These are phyloP conservation scores for Tuber calosporum DNA, from an alignment of 495 filamentous ascomycete genomes.

Conservation along the genomic window DNA sequence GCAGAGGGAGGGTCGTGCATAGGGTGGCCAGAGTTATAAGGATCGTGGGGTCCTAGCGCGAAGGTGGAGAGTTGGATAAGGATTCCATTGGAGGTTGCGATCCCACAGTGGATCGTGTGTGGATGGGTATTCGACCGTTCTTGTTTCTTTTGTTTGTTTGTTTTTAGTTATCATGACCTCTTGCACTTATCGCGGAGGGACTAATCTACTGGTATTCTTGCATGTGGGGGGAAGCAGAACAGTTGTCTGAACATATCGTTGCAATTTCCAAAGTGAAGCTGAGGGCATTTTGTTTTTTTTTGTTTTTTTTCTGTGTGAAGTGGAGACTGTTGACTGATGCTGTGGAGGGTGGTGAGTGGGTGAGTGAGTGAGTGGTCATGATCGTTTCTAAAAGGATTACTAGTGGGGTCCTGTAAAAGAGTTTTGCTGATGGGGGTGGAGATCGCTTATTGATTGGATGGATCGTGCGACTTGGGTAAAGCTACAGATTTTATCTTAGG, in stretches of 20 bases:
- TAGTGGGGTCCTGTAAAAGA: not conserved
- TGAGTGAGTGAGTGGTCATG: constrained; percentile 3
- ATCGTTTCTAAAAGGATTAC: not conserved
- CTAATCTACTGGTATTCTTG: not conserved
- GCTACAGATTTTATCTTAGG: not conserved
- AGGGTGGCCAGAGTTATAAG: constrained; percentile 46
- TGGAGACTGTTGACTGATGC: not conserved
- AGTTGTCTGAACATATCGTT: not conserved
- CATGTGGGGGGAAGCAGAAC: not conserved
- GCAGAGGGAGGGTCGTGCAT: constrained; percentile 42
- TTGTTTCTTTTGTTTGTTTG: not conserved
- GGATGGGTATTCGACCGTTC: not conserved
- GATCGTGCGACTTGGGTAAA: not conserved
- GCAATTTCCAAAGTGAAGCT: not conserved
- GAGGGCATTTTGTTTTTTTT: not conserved
- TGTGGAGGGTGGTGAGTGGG: not conserved
- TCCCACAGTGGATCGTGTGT: not conserved
- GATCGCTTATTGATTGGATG: not conserved
- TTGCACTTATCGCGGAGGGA: not conserved
- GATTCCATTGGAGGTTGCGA: constrained; percentile 6
- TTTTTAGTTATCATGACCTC: not conserved
- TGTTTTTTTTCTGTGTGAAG: constrained; percentile 1
- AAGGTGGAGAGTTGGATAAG: no score
- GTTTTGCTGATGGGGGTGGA: not conserved
- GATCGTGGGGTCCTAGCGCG: no score